Conservation (phyloP, 129 eudicot genomes). For the Scalesia atractyloides region DNA sequence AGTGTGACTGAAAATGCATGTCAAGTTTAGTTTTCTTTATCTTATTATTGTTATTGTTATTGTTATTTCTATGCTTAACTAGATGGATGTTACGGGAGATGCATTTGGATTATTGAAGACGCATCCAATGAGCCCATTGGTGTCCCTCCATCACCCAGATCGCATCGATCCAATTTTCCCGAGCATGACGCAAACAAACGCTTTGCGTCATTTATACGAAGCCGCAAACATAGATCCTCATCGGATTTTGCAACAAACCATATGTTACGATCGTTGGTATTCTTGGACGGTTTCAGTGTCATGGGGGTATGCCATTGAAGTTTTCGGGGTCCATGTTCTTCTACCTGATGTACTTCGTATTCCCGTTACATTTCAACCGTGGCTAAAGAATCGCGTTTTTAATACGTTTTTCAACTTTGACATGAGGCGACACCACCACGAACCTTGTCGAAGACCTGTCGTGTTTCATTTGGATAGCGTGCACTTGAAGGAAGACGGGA, state of each 20-base stretch:
- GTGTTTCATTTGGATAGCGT: slow-evolving; percentile 56
- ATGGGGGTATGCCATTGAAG: slow-evolving; percentile 82
- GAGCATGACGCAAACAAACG: slow-evolving; percentile 47
- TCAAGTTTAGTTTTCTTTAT: not conserved
- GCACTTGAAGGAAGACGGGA: slow-evolving; percentile 31
- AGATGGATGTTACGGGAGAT: slow-evolving; percentile 63
- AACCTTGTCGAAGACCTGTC: slow-evolving; percentile 62
- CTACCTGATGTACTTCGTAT: slow-evolving; percentile 62
- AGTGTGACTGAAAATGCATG: too few relatives aligned
- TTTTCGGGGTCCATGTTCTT: slow-evolving; percentile 57
- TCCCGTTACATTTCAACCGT: slow-evolving; percentile 66
- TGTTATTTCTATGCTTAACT: not conserved
- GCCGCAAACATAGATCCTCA: slow-evolving; percentile 60
- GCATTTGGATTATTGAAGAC: slow-evolving; percentile 68
- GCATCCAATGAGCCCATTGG: slow-evolving; percentile 67
- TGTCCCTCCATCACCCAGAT: slow-evolving; percentile 79
- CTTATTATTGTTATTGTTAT: not conserved
- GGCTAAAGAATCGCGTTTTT: slow-evolving; percentile 46
- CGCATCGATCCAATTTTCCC: slow-evolving; percentile 81
- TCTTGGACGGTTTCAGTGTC: slow-evolving; percentile 63
- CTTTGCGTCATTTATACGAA: slow-evolving; percentile 56
- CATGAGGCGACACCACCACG: slow-evolving; percentile 49
- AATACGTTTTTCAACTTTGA: slow-evolving; percentile 60
- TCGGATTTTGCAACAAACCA: slow-evolving; percentile 60
- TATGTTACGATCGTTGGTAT: slow-evolving; percentile 61